Conservation (phyloP, 208 protist species). For the Wallacemonas rigidus region DNA sequence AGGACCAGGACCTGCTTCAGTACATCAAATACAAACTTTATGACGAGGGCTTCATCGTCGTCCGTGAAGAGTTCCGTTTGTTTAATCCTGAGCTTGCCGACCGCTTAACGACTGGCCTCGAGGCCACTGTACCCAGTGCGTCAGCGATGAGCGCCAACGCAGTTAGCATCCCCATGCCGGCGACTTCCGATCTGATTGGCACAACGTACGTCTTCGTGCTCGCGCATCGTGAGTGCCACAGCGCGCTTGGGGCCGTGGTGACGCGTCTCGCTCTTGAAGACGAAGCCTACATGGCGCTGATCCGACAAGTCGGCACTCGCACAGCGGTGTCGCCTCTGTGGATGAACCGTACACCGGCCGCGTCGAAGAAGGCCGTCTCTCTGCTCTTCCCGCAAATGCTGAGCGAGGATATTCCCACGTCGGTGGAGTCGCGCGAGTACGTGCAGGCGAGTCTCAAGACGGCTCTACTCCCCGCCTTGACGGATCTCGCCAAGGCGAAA, state of each 20-base stretch:
- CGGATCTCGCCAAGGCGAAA: constrained; percentile 78
- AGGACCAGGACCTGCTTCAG: constrained; percentile 60
- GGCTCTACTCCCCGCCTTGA: constrained; percentile 83
- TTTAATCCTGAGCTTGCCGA: constrained; percentile 78
- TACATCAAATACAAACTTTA: constrained; percentile 80
- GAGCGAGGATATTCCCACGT: constrained; percentile 65
- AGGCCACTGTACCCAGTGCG: background rate
- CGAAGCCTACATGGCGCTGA: constrained; percentile 35
- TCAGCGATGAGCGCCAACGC: constrained; percentile 17
- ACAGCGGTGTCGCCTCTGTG: constrained; percentile 22
- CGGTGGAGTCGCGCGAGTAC: constrained; percentile 70
- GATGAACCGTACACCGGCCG: constrained; percentile 35
- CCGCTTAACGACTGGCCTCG: constrained; percentile 32
- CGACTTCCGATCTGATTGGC: constrained; percentile 54
- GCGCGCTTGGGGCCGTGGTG: constrained; percentile 46
- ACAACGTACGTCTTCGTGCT: constrained; percentile 74
- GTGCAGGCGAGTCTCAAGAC: constrained; percentile 82
- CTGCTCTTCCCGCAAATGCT: constrained; percentile 84
- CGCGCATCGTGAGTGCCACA: constrained; percentile 74
- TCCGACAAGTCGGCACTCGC: background rate
- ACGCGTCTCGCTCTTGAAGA: constrained; percentile 44
- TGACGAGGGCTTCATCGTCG: constrained; percentile 84
- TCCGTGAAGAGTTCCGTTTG: constrained; percentile 77
- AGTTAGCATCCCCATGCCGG: constrained; percentile 22
- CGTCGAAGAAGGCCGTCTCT: constrained; percentile 50